Base-by-base conservation (phyloP, 2,329 filamentous ascomycete genomes). In the Penicillium hesseltinei region DNA sequence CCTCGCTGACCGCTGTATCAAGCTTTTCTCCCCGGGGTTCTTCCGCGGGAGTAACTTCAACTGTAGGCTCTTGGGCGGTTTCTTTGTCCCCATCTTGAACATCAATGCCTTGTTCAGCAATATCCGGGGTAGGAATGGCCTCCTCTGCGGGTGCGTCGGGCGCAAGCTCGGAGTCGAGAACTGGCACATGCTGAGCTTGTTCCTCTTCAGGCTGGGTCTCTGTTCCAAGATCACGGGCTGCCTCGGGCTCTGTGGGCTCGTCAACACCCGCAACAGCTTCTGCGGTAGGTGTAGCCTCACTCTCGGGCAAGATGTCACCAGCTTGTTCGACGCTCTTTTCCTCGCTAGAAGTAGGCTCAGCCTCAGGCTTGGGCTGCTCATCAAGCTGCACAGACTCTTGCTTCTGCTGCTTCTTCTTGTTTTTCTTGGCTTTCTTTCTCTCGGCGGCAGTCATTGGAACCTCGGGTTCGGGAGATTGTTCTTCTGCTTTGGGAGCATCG, bases 391-490 rank as follows among this genome's bases (percentile, higher is more conserved):
- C 43, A 27, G 65, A 63, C 25, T 63, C 57, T 29, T 51, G 52
- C 45, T 65, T 59, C 31, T 66, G 52, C 40, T 64, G 54, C 40
- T 65, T 63, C 39, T 71, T 71, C 61, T 68, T 71, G 33, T 69
- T 69, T 59, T 78, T 80, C 69, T 79, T 79, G 10, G 69, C 69
- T 62, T 76, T 79, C 56, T 72, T 75, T 61, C 70, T 73, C 39
- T 66, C 59, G 5, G 65, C 63, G 13, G 64, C 62, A 38, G 65
- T 63, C 59, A 64, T 56, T 3, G 54, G 53, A 9, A 57, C 49
- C 27, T 62, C 62, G 0, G 50, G 17, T 19, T 57, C 58, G 5
- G 49, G 47, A 15, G 33, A 35, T 35, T 56, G 9, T 38, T 57
- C 52, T 9, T 47, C 40, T 19, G 53, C 45, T 4, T 45, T 31